A percentile compares a stretch with the other conserved stretches of the same genome.
phyloP scores from a whole-genome alignment of 1,139 yeast genomes.

The Pichia sp. region DNA sequence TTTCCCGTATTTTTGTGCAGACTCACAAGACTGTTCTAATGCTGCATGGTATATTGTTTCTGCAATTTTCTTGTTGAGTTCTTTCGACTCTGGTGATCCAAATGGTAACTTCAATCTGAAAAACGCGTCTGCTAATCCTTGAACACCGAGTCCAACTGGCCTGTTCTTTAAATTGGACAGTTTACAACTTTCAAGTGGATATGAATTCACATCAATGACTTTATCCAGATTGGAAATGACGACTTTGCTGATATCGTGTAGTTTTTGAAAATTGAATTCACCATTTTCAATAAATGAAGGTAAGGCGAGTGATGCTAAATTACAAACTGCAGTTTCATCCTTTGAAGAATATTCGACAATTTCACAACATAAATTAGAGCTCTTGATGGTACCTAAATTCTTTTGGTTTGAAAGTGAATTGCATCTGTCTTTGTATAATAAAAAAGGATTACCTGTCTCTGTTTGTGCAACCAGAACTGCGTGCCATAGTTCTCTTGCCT shows the following conservation, averaged over 20 bases:
- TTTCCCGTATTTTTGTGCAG: conserved; percentile 47
- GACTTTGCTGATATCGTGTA: conserved; percentile 50
- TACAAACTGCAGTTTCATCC: conserved; percentile 58
- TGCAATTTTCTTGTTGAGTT: conserved; percentile 50
- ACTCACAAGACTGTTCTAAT: conserved; percentile 52
- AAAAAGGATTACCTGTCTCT: conserved; percentile 60
- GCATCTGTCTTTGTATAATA: conserved; percentile 58
- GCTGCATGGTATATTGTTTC: conserved; percentile 62
- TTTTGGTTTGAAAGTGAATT: conserved; percentile 53
- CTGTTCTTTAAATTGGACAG: conserved; percentile 51
- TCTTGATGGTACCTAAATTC: conserved; percentile 54
- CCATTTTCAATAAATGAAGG: conserved; percentile 46
- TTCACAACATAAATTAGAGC: conserved; percentile 60
- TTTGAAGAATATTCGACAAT: conserved; percentile 54
- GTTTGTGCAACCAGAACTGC: conserved; percentile 55
- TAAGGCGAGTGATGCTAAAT: conserved; percentile 52
- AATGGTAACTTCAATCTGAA: conserved; percentile 52
- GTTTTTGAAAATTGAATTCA: conserved; percentile 45
- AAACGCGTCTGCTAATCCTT: conserved; percentile 58
- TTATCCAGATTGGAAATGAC: conserved; percentile 51
- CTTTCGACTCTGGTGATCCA: conserved; percentile 52
- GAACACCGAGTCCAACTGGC: conserved; percentile 61
- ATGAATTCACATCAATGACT: conserved; percentile 51
- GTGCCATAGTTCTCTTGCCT: conserved; percentile 55
- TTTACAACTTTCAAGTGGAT: conserved; percentile 52